Percentiles rank a stretch among this genome's conserved stretches.
Evolutionary conservation across 1,284 basidiomycete genomes (phyloP).

Genomic region (Sporisorium scitamineum): DNA sequence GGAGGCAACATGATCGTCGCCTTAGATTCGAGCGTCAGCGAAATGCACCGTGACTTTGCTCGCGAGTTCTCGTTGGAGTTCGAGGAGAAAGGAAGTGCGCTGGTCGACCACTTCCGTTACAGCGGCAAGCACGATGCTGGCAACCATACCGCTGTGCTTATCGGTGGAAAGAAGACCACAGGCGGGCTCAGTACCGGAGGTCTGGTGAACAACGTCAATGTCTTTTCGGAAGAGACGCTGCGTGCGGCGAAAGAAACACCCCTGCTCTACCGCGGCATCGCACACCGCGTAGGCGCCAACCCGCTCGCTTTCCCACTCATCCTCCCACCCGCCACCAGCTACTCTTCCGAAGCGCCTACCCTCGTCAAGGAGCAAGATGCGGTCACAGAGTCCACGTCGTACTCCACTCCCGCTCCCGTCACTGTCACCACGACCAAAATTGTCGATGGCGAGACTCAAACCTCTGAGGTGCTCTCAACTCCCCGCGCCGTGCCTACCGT

Average conservation of each 20-base stretch:
- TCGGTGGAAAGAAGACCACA: slow-evolving; percentile 35
- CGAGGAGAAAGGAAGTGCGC: slow-evolving; percentile 69
- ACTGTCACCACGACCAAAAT: slow-evolving; percentile 43
- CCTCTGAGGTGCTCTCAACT: slow-evolving; percentile 33
- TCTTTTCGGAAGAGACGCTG: slow-evolving; percentile 70
- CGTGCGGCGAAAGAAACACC: slow-evolving; percentile 71
- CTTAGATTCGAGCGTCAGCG: slow-evolving; percentile 76
- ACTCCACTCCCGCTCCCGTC: slow-evolving; percentile 34
- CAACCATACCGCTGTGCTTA: slow-evolving; percentile 56
- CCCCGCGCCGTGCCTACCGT: slow-evolving; percentile 41
- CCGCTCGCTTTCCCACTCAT: slow-evolving; percentile 87
- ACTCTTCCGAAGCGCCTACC: slow-evolving; percentile 77
- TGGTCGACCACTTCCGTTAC: slow-evolving; percentile 72
- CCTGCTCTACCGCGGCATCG: slow-evolving; percentile 80
- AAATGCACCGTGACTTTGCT: slow-evolving; percentile 72
- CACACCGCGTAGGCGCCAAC: slow-evolving; percentile 80
- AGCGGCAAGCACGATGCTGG: slow-evolving; percentile 42
- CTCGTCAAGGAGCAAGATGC: slow-evolving; percentile 27
- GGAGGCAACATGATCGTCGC: slow-evolving; percentile 85
- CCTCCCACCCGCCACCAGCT: slow-evolving; percentile 75
- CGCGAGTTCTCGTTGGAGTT: slow-evolving; percentile 74
- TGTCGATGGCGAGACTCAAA: slow-evolving; percentile 34
- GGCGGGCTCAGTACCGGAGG: slow-evolving; percentile 34
- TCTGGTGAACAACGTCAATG: slow-evolving; percentile 61
- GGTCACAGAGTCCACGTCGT: slow-evolving; percentile 23